Base-by-base conservation (phyloP, 306 rosid genomes). In the Begonia masoniana region DNA sequence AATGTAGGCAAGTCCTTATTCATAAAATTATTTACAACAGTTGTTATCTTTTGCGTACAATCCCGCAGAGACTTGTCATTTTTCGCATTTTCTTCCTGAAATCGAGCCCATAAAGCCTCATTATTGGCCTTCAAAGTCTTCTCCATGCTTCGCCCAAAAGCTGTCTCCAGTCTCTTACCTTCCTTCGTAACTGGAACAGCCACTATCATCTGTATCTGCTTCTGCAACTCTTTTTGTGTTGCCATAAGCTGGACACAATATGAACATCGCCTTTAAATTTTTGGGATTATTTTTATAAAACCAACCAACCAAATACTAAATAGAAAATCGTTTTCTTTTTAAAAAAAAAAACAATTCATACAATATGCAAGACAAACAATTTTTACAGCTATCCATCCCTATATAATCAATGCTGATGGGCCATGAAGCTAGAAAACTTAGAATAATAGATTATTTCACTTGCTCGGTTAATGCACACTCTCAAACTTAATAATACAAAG, bases 51-150 rank as follows among this genome's bases (percentile, higher is more conserved):
- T 62, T 87, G 95, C 41, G 61, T 55, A 56, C 79, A 81, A 8
- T 86, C 99, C 41, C 87, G 81, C 53, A 54, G 54, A 64, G 74
- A 59, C 74, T 78, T 92, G 57, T 92, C 99, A 79, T 64, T 81
- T 74, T 83, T 92, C 4, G 78, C 82, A 72, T 66, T 83, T 70
- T 92, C 99, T 76, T 87, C 96, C 62, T 79, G 99, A 63, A 87
- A 65, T 52, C 87, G 82, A 71, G 93, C 93, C 96, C 87, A 92
- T 59, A 92, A 63, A 66, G 87, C 88, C 71, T 92, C 99, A 42
- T 64, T 62, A 24, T 83, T 81, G 41, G 87, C 78, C 77, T 83
- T 87, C 51, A 83, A 55, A 65, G 85, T 63, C 65, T 82, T 92
- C 70, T 92, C 96, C 83, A 79, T 76, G 81, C 60, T 79, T 57